phyloP scores from a whole-genome alignment of 1,284 basidiomycete genomes.

The Boletus semigastroideus region DNA sequence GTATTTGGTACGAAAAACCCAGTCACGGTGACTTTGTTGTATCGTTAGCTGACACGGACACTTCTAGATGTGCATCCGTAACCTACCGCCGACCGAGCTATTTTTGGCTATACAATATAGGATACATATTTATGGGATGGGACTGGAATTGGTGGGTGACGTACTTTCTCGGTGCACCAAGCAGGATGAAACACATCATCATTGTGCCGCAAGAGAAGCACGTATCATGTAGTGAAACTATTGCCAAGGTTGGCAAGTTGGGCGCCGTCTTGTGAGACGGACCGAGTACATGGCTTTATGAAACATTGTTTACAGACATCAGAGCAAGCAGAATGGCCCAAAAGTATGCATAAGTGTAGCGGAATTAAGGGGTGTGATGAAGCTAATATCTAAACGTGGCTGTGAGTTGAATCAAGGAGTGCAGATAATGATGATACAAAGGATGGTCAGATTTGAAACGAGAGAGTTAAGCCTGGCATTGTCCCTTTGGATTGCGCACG shows the following conservation, averaged over 20 bases:
- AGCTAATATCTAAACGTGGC: constrained; percentile 8
- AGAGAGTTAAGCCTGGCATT: constrained; percentile 11
- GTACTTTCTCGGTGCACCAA: not conserved
- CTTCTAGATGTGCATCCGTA: constrained; percentile 34
- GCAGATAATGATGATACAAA: constrained; percentile 12
- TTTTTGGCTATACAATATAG: constrained; percentile 19
- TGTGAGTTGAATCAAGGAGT: constrained; percentile 1
- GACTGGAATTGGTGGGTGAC: not conserved
- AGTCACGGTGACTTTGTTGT: constrained; percentile 17
- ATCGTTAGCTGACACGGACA: constrained; percentile 29
- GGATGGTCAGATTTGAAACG: constrained; percentile 4
- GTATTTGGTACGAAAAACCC: constrained; percentile 45
- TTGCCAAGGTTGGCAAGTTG: not conserved
- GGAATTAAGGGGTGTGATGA: constrained; percentile 4
- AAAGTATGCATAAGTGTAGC: constrained; percentile 5
- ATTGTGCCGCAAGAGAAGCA: constrained; percentile 8
- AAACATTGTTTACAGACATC: no score
- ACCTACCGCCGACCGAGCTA: constrained; percentile 13
- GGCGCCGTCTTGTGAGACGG: not conserved
- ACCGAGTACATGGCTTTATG: not conserved
- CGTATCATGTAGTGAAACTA: not conserved
- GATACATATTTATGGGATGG: constrained; percentile 28
- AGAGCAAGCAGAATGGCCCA: not conserved
- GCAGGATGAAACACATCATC: no score
- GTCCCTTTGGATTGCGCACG: constrained; percentile 16